Evolutionary conservation across 2,329 filamentous ascomycete species (phyloP).

Genomic region (Clonostachys byssicola): DNA sequence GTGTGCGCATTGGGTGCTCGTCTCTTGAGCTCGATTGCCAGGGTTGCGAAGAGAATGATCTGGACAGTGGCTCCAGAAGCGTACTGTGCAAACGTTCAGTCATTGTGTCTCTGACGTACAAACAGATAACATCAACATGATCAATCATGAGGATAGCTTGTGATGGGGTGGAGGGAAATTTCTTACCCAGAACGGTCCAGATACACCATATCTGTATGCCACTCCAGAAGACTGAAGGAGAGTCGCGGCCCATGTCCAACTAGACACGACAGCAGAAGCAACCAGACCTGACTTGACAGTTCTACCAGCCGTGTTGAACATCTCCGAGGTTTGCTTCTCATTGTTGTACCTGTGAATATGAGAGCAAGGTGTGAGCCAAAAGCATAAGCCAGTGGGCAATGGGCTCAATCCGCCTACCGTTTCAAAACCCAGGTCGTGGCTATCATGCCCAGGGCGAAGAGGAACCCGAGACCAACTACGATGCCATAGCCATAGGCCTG

Average conservation of each 20-base stretch:
- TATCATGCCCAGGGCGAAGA: slow-evolving; percentile 64
- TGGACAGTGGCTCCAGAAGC: slow-evolving; percentile 67
- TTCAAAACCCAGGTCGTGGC: neutral
- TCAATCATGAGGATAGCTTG: slow-evolving; percentile 17
- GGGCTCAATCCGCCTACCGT: neutral
- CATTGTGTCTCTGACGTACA: no score
- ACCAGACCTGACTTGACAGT: slow-evolving; percentile 85
- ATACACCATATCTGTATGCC: slow-evolving; percentile 70
- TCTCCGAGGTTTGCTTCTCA: slow-evolving; percentile 79
- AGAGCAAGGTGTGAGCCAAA: neutral
- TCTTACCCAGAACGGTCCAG: slow-evolving; percentile 35
- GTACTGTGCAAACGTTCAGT: slow-evolving; percentile 21
- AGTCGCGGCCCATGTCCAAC: slow-evolving; percentile 83
- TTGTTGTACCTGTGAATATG: slow-evolving; percentile 24
- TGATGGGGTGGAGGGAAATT: slow-evolving; percentile 33
- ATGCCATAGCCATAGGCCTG: slow-evolving; percentile 1
- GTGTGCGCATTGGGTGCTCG: slow-evolving; percentile 77
- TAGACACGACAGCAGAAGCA: slow-evolving; percentile 75
- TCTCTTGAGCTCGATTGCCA: slow-evolving; percentile 80
- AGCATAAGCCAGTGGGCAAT: neutral
- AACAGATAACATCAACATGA: no score
- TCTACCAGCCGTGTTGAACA: slow-evolving; percentile 78
- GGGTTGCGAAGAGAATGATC: slow-evolving; percentile 77
- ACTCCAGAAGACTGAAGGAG: slow-evolving; percentile 71
- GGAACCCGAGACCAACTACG: slow-evolving; percentile 34